Conservation (phyloP, 768 basidiomycete species). For the Pisolithus sp. region DNA sequence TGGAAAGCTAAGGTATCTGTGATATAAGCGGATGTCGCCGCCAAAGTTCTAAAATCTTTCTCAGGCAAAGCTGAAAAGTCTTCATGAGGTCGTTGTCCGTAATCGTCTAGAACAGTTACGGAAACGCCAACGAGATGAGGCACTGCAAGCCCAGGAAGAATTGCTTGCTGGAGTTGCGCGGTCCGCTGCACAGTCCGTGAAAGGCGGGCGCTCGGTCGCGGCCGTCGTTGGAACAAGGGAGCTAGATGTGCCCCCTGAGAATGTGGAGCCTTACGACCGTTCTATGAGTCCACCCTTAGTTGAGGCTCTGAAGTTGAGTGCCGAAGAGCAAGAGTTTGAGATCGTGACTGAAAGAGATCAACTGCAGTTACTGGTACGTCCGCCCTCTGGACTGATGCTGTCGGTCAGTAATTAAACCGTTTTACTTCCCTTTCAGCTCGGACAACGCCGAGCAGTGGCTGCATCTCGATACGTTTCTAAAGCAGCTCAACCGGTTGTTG, state of each 20-base stretch:
- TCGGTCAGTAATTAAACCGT: background rate
- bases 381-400: background rate
- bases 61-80: slow-evolving; percentile 82
- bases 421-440: slow-evolving; percentile 37
- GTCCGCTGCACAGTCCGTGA: slow-evolving; percentile 44
- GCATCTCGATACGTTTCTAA: slow-evolving; percentile 87
- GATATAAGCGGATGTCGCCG: background rate
- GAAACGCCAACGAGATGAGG: slow-evolving; percentile 93
- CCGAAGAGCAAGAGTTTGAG: slow-evolving; percentile 78
- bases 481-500: slow-evolving; percentile 51
- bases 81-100: slow-evolving; percentile 95
- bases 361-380: slow-evolving; percentile 52
- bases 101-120: slow-evolving; percentile 95
- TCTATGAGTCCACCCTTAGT: slow-evolving; percentile 81
- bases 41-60: slow-evolving; percentile 4
- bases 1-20: slow-evolving; percentile 87
- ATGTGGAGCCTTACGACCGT: slow-evolving; percentile 74
- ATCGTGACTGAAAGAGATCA: slow-evolving; percentile 69
- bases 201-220: slow-evolving; percentile 29
- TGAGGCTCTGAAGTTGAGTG: slow-evolving; percentile 60
- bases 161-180: slow-evolving; percentile 71
- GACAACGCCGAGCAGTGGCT: slow-evolving; percentile 74
- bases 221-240: slow-evolving; percentile 29
- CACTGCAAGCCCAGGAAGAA: slow-evolving; percentile 89
- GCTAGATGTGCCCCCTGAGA: slow-evolving; percentile 40